Percentiles rank a stretch among this genome's conserved stretches.
phyloP scores from a whole-genome alignment of 768 basidiomycete genomes.

The Kwoniella sp. region DNA sequence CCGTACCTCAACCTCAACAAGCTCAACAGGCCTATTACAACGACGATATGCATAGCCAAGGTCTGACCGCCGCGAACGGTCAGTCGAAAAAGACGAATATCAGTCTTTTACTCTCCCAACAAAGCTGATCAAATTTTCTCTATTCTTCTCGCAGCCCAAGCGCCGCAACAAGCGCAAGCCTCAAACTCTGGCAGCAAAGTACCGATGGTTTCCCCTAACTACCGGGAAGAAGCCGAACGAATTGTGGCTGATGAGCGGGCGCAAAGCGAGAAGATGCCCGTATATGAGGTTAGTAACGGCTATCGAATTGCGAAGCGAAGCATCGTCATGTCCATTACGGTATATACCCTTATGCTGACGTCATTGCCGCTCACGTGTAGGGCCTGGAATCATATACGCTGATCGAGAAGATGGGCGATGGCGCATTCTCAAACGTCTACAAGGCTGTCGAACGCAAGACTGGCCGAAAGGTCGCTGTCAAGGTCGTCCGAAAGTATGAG shows the following conservation, averaged over 20 bases:
- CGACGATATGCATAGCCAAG: slow-evolving; percentile 55
- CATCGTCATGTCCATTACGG: background rate
- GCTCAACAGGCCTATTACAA: slow-evolving; percentile 52
- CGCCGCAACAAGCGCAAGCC: slow-evolving; percentile 33
- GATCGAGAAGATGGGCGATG: slow-evolving; percentile 60
- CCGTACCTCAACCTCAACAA: slow-evolving; percentile 35
- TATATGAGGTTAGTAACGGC: slow-evolving; percentile 63
- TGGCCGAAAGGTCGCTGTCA: slow-evolving; percentile 78
- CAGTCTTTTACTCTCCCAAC: background rate
- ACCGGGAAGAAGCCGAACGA: slow-evolving; percentile 61
- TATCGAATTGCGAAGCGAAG: background rate
- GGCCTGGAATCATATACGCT: slow-evolving; percentile 58
- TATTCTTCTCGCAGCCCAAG: no score
- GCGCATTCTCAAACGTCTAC: slow-evolving; percentile 99
- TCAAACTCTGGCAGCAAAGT: slow-evolving; percentile 45
- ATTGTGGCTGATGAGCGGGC: slow-evolving; percentile 76
- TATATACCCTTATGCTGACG: slow-evolving; percentile 8
- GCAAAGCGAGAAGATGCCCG: slow-evolving; percentile 76
- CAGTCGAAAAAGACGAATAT: slow-evolving; percentile 15
- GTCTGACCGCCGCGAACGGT: slow-evolving; percentile 45
- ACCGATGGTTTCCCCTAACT: slow-evolving; percentile 51
- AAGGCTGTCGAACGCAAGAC: slow-evolving; percentile 77
- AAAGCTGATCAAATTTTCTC: background rate
- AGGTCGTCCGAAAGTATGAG: slow-evolving; percentile 72
- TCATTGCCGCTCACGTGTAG: slow-evolving; percentile 29